A percentile compares a stretch with the other conserved stretches of the same genome.
These are phyloP conservation scores for Colletotrichum agaves DNA, from an alignment of 2,329 filamentous ascomycete genomes.

Conservation along the genomic window DNA sequence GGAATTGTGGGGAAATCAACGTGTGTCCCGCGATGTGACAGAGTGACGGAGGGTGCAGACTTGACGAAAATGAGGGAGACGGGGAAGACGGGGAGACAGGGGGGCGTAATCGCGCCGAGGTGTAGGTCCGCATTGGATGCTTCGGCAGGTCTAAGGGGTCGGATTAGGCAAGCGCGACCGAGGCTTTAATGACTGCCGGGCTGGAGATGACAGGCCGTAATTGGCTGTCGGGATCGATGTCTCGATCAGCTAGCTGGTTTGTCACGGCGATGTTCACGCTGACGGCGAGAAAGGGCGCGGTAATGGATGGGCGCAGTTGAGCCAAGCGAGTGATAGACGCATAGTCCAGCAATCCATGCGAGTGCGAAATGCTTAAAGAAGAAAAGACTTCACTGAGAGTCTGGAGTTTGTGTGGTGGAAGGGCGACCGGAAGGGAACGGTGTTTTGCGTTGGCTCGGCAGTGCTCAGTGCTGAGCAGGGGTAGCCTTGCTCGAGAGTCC, in stretches of 20 bases:
- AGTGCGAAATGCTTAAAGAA: conserved; percentile 27
- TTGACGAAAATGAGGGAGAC: conserved; percentile 22
- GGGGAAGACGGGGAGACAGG: conserved; percentile 14
- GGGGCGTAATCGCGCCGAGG: conserved; percentile 15
- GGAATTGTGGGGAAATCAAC: conserved; percentile 32
- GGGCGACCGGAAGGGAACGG: conserved; percentile 28
- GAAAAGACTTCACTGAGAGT: conserved; percentile 26
- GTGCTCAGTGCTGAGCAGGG: conserved; percentile 19
- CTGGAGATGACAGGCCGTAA: background rate
- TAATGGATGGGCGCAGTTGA: background rate
- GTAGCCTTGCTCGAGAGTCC: conserved; percentile 13
- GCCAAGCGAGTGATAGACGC: conserved; percentile 16
- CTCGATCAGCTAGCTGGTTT: conserved; percentile 27
- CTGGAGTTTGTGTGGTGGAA: conserved; percentile 27
- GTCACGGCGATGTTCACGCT: conserved; percentile 30
- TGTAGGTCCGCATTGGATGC: conserved; percentile 22
- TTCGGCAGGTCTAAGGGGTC: conserved; percentile 12
- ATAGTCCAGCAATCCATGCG: conserved; percentile 27
- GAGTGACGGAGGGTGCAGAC: conserved; percentile 29
- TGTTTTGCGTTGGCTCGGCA: conserved; percentile 38
- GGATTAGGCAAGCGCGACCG: conserved; percentile 29
- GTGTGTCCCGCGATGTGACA: conserved; percentile 29
- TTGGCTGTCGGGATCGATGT: conserved; percentile 12
- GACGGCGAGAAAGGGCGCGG: conserved; percentile 13
- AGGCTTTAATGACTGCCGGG: conserved; percentile 16